Base-by-base conservation (phyloP, 1,139 yeast species). In the Nematodospora anomalae region DNA sequence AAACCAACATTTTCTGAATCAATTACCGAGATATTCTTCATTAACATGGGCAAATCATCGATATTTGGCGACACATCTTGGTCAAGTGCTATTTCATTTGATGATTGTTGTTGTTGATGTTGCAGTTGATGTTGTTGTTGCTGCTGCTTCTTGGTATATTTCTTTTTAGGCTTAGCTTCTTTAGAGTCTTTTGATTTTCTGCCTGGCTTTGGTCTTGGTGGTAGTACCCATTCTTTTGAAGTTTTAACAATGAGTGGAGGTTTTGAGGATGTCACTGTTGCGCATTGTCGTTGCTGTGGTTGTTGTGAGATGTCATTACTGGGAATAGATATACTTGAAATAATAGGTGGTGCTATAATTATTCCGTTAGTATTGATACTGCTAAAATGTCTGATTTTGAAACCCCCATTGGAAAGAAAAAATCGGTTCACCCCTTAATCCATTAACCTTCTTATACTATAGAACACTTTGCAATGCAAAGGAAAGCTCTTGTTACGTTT, bases 181-280 rank as follows among this genome's bases (percentile, higher is more conserved):
- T 30, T 30, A 3, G 18, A 2, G 11, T 38, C 42, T 26, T 39
- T 36, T 27, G 36, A 95, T 60, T 87, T 87, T 42, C 96, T 67
- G 6, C 96, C 96, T 0, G 96, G 95, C 55, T 86, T 87, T 6
- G 95, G 94, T 41, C 95, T 65, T 10, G 96, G 96, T 3, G 96
- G 96, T 26, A 89, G 67, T 11, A 86, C 89, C 95, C 96, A 89
- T 49, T 81, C 86, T 51, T 78, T 85, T n/a, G 95, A 84, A 1
- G 95, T 82, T 45, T 37, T 37, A 16, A 41, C 35, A 26, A 16
- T 34, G 13, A 28, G 16, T 24, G 32, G 35, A 16, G 27, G 4
- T 23, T 23, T 20, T 13, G 9, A 13, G 6, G 21, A 18, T 8
- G 8, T 18, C 8, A 18, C 8, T 6, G 21, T 18, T 18, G n/a